Conservation (phyloP, 176 grass and related monocot genomes). For the Musa schizocarpa region DNA sequence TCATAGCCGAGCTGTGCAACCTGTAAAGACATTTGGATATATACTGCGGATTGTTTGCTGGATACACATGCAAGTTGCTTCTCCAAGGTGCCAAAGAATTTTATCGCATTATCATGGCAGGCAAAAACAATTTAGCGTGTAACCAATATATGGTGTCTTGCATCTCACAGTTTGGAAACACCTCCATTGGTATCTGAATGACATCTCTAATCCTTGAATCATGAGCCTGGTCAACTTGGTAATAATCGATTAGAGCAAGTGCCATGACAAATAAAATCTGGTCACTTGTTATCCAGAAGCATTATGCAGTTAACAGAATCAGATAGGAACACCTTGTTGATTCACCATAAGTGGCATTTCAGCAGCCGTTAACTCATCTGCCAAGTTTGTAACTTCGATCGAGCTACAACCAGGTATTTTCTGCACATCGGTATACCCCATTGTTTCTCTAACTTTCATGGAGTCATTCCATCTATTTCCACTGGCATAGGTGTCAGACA, state of each 20-base stretch:
- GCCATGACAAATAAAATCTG: not conserved
- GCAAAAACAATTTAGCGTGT: too few relatives aligned
- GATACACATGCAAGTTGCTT: too few relatives aligned
- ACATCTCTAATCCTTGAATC: not conserved
- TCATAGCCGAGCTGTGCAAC: too few relatives aligned
- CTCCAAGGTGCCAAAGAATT: too few relatives aligned
- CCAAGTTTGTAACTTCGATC: conserved; percentile 4
- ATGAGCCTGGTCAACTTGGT: not conserved
- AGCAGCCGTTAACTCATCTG: not conserved
- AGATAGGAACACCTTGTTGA: not conserved
- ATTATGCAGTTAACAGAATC: not conserved
- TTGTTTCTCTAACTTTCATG: conserved; percentile 24
- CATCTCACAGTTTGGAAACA: not conserved
- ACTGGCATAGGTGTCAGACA: conserved; percentile 36
- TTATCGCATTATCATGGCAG: too few relatives aligned
- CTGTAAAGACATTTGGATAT: too few relatives aligned
- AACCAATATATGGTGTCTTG: not conserved
- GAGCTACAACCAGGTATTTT: conserved; percentile 34
- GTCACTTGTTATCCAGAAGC: not conserved
- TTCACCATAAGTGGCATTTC: not conserved
- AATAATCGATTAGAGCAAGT: not conserved
- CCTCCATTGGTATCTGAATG: not conserved
- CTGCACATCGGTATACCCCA: conserved; percentile 23
- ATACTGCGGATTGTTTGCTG: too few relatives aligned
- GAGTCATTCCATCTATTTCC: conserved; percentile 36